phyloP scores from a whole-genome alignment of 768 basidiomycete species.

The Lentinula lateritia region DNA sequence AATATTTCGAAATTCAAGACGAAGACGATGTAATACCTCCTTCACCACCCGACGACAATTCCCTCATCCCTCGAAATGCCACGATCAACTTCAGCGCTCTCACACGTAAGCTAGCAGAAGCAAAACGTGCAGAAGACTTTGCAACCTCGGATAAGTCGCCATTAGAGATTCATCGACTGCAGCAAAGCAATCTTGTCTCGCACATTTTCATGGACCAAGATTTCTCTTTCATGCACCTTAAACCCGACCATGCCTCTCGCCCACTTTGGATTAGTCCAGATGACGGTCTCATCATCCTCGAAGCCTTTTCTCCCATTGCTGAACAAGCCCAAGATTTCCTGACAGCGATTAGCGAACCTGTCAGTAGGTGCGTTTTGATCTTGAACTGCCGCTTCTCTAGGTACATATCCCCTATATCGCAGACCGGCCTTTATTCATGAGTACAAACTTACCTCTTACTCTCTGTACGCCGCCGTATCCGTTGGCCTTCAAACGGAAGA shows the following conservation, averaged over 20 bases:
- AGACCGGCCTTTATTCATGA: conserved; percentile 98
- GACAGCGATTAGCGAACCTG: conserved; percentile 96
- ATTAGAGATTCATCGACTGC: conserved; percentile 60
- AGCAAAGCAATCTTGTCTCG: conserved; percentile 73
- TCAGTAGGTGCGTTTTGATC: conserved; percentile 75
- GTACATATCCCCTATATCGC: conserved; percentile 1
- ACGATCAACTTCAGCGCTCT: conserved; percentile 88
- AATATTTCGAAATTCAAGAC: conserved; percentile 38
- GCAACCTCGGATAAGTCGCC: conserved; percentile 36
- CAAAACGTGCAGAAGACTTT: conserved; percentile 42
- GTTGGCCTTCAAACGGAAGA: conserved; percentile 97
- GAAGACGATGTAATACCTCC: conserved; percentile 54
- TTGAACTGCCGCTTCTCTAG: conserved; percentile 9
- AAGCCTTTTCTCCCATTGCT: conserved; percentile 96
- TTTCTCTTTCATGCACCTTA: conserved; percentile 82
- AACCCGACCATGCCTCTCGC: conserved; percentile 85
- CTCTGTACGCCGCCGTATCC: conserved; percentile 96
- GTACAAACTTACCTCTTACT: conserved; percentile 98
- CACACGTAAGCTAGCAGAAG: conserved; percentile 71
- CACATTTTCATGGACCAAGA: conserved; percentile 83
- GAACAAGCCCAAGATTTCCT: conserved; percentile 98
- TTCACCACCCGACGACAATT: conserved; percentile 31
- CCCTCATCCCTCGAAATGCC: conserved; percentile 60
- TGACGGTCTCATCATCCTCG: conserved; percentile 90
- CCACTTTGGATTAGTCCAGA: conserved; percentile 96